Evolutionary conservation across 805 yeast genomes (phyloP), one percentile per base, ranked within the genome.

Genomic region (Candida endomychidarum): DNA sequence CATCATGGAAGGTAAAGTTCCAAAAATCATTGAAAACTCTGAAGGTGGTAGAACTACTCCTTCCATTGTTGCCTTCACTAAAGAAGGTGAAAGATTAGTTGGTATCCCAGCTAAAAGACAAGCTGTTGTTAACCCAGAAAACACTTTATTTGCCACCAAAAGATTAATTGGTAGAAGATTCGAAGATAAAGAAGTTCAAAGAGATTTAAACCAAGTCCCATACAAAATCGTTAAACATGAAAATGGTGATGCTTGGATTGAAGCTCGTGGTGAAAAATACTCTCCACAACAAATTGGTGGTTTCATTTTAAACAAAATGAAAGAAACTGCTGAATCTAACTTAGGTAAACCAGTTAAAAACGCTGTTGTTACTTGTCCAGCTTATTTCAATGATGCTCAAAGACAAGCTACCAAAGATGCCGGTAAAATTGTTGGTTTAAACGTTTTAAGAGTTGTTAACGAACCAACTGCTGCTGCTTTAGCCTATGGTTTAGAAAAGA

Each of bases 221-320:
- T 89, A 86, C 81, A 80, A 83, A 73, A 87, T 89, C 51, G 84
- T 86, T 57, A 83, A 87, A 75, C 95, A 88, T 77, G 65, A 75
- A 49, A 90, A 90, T 63, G 96, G 96, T 52, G 97, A 90, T 62
- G 96, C 96, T 43, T 89, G 96, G 96, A 80, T 89, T 42, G 88
- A 87, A 74, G 89, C 95, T 47, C 79, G 88, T 54, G 95, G 91
- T 53, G 79, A 85, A 65, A 70, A 74, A 49, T 90, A 89, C 76
- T 89, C 96, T 37, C 97, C 97, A 40, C 90, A 95, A 44, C 96
- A 89, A 70, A 86, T 89, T 55, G 96, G 96, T 59, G 96, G 96
- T 41, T 86, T 89, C 60, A 63, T 89, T 50, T 79, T 89, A 60
- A 87, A 86, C 81, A 90, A 89, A 79, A 90, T 89, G 96, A 90